A percentile compares a stretch with the other conserved stretches of the same genome.
Conservation (phyloP, 2,329 filamentous ascomycete species). For the Cadophora gregata region DNA sequence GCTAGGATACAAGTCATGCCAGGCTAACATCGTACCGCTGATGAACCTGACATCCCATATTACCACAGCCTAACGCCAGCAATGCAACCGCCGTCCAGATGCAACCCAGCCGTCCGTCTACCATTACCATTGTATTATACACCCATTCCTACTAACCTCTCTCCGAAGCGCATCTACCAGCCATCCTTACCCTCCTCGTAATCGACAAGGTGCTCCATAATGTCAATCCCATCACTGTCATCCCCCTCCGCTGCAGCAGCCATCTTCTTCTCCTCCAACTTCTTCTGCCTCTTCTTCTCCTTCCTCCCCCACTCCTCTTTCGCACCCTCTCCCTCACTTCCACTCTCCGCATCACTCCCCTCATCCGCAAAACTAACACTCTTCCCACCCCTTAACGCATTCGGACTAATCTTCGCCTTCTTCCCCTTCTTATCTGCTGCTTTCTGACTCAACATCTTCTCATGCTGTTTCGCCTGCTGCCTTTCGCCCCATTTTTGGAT, state of each 20-base stretch:
- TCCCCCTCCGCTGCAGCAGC: constrained; percentile 68
- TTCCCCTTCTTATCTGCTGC: constrained; percentile 37
- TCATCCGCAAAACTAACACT: constrained; percentile 58
- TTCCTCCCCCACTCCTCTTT: constrained; percentile 73
- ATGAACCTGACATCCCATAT: neutral
- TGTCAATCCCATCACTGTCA: constrained; percentile 74
- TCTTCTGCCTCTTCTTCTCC: constrained; percentile 70
- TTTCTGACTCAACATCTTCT: constrained; percentile 49
- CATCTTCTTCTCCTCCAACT: constrained; percentile 59
- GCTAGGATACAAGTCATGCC: neutral
- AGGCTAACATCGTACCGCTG: neutral
- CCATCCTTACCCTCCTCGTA: constrained; percentile 43
- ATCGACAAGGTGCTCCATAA: constrained; percentile 72
- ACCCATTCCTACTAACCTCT: constrained; percentile 1
- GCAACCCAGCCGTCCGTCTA: neutral
- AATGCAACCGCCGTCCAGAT: neutral
- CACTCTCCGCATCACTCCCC: constrained; percentile 56
- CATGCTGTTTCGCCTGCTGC: constrained; percentile 67
- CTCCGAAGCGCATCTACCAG: constrained; percentile 30
- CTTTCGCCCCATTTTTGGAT: constrained; percentile 70
- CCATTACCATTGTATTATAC: neutral
- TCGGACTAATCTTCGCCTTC: constrained; percentile 65
- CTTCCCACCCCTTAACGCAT: constrained; percentile 62
- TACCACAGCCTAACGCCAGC: constrained; percentile 4
- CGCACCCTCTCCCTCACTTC: constrained; percentile 48